These are phyloP conservation scores for Plasmodium gonderi DNA, from an alignment of 169 alveolate species.

Conservation along the genomic window DNA sequence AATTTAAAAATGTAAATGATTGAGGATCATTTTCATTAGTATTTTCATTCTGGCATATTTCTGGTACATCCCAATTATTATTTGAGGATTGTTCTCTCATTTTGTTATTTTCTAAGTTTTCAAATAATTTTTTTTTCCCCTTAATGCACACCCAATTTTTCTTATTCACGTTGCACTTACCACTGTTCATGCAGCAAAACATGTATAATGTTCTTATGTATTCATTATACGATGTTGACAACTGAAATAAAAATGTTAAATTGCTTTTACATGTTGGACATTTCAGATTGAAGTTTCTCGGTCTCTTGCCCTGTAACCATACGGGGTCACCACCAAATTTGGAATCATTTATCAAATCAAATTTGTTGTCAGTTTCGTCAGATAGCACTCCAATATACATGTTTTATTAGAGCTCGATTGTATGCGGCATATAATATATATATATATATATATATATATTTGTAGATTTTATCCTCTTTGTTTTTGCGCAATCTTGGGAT, in stretches of 20 bases:
- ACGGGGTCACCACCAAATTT: conserved; percentile 71
- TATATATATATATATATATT: no score
- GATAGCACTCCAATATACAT: conserved; percentile 70
- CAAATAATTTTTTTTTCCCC: conserved; percentile 35
- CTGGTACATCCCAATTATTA: not conserved
- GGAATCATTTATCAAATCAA: conserved; percentile 64
- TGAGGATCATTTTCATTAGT: not conserved
- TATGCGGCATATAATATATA: not conserved
- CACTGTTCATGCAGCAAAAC: conserved; percentile 55
- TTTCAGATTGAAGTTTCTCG: conserved; percentile 30
- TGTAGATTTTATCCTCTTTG: not conserved
- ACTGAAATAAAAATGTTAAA: conserved; percentile 60
- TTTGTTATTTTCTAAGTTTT: not conserved
- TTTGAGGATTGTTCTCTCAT: not conserved
- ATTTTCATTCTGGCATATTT: not conserved
- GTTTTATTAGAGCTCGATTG: not conserved
- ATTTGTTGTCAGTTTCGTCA: conserved; percentile 32
- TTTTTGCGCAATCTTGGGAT: not conserved
- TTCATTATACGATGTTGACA: conserved; percentile 61
- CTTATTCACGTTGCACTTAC: conserved; percentile 57
- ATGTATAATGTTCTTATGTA: conserved; percentile 61
- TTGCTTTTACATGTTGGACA: conserved; percentile 43
- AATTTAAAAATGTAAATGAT: not conserved
- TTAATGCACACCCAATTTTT: conserved; percentile 70
- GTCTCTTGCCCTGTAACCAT: conserved; percentile 53